Evolutionary conservation across 805 yeast species (phyloP), one percentile per base, ranked within the genome.

Genomic region (Sungouiella blattae): DNA sequence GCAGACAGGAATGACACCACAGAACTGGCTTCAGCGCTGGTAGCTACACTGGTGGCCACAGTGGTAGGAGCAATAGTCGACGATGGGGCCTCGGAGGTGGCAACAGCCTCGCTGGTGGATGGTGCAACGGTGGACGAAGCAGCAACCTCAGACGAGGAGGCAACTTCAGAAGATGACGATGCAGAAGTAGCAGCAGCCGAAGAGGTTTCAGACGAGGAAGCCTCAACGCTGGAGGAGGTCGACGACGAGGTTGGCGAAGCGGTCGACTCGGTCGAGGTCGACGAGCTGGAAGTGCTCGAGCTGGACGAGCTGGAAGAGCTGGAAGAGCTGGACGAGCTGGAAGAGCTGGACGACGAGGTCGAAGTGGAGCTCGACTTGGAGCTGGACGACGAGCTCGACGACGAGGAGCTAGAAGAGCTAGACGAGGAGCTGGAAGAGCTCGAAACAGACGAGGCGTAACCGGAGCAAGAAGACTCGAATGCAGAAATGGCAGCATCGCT

Each of bases 401-500:
- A 40, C 11, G 69, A 35, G 8, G 69, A 37, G 6, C 67, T 35
- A 6, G 65, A 32, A 13, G 68, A 37, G 9, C 66, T 38, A 3
- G 41, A 24, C 14, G 41, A 17, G 11, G 69, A 42, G 22, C 53
- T 26, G 4, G 53, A 39, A 5, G 71, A 46, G 11, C 60, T 11
- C 26, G 28, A 14, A 17, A 51, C 52, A 18, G 47, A 50, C 15
- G 54, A 41, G 33, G 65, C 70, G 46, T 64, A 69, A 41, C 66
- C 71, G 18, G 44, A 33, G 63, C 89, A 83, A 14, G 77, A 50
- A 39, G 58, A 44, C 53, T 74, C 55, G 59, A 86, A 84, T 14
- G 80, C 72, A 21, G 70, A 41, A 51, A 65, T 66, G 41, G 96
- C 96, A 35, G 68, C 55, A 33, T 62, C 75, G 26, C 78, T 69